Evolutionary conservation across 164 flowering plant species (phyloP), one percentile per base, ranked within the genome.

Genomic region (Chloranthus sessilifolius): DNA sequence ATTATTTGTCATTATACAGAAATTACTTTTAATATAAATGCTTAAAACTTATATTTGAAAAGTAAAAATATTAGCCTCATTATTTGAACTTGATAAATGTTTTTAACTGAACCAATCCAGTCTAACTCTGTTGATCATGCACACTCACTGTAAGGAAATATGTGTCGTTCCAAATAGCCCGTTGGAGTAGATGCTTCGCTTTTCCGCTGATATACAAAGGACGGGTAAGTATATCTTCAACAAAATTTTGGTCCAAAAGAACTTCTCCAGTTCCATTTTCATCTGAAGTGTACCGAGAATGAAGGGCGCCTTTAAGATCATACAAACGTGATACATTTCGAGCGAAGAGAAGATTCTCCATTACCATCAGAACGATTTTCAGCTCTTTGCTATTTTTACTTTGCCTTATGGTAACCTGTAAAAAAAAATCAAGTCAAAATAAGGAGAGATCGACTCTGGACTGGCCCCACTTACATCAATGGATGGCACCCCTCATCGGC

Each of bases 121-220:
- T n/a, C n/a, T n/a, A n/a, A n/a, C n/a, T n/a, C n/a, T n/a, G n/a
- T n/a, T n/a, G n/a, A n/a, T n/a, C n/a, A n/a, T n/a, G n/a, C n/a
- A n/a, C n/a, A 61, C 99, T 86, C 63, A 92, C 99, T 64, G 80
- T 74, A 50, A 92, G 95, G 60, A 92, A 92, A 38, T 74, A 61
- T 38, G 97, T 86, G 69, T 92, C 99, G 55, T 92, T 92, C 90
- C 90, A 92, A 58, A 88, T 67, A 58, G 89, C 99, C 21, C 99
- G 70, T 58, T 77, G 76, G 58, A 92, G 49, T 11, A 54, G 63
- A 43, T 80, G 80, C 71, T 81, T 92, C 7, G 85, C 64, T 58
- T 58, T 78, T 27, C 65, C 68, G 51, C 85, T 74, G 43, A 92
- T 72, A 68, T 79, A 84, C 1, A 88, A 43, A 12, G 99, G 99